Evolutionary conservation across 2,329 filamentous ascomycete species (phyloP).

Genomic region (Aspergillus cejpii): DNA sequence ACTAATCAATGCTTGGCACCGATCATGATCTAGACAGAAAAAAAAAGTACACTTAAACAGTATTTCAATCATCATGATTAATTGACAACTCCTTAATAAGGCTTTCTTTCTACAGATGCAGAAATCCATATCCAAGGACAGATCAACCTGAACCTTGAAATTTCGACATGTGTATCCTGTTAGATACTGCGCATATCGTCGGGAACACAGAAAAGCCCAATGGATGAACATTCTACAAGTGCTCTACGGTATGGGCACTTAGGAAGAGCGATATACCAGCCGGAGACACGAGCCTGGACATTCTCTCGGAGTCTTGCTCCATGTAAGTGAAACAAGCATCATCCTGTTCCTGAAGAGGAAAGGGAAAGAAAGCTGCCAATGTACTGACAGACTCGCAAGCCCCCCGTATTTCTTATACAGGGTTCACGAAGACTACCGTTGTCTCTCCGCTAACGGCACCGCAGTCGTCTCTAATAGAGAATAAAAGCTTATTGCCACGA

Average conservation of each 20-base stretch:
- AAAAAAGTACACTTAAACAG: not conserved
- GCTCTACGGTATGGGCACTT: slow-evolving; percentile 55
- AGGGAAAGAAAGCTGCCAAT: slow-evolving; percentile 2
- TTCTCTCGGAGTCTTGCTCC: slow-evolving; percentile 38
- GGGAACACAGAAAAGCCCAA: slow-evolving; percentile 43
- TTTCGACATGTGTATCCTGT: slow-evolving; percentile 28
- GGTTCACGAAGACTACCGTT: slow-evolving; percentile 25
- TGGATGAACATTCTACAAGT: slow-evolving; percentile 49
- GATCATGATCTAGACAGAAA: not conserved
- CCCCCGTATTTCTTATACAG: slow-evolving; percentile 26
- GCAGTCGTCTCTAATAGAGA: slow-evolving; percentile 14
- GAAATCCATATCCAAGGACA: not conserved
- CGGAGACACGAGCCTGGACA: slow-evolving; percentile 45
- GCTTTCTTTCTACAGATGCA: not conserved
- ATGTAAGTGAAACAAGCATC: slow-evolving; percentile 16
- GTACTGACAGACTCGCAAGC: slow-evolving; percentile 11
- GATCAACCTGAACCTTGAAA: not conserved
- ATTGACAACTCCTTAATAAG: no score
- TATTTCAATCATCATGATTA: not conserved
- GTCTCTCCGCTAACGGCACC: slow-evolving; percentile 16
- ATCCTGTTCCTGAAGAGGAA: not conserved
- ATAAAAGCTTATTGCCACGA: slow-evolving; percentile 22
- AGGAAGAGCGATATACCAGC: slow-evolving; percentile 47
- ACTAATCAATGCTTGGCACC: slow-evolving; percentile 16
- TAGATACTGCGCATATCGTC: slow-evolving; percentile 19